A percentile compares a stretch with the other conserved stretches of the same genome.
Conservation (phyloP, 2,329 filamentous ascomycete species). For the Colletotrichum liriopes region DNA sequence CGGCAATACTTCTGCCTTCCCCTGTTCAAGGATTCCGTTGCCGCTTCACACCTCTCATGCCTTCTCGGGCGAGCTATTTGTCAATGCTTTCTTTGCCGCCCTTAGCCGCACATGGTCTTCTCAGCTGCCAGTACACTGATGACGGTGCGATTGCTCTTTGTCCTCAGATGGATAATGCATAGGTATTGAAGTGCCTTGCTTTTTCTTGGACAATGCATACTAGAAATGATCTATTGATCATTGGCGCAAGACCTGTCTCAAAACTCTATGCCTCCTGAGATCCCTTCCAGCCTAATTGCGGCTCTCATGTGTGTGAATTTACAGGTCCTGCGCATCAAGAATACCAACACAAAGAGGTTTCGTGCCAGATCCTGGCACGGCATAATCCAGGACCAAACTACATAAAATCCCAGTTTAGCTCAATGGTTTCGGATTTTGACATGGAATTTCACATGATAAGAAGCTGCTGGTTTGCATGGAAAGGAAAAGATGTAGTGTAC, state of each 20-base stretch:
- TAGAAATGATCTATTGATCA: too few species aligned
- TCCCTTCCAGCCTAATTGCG: neutral
- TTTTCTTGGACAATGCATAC: neutral
- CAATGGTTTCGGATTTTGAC: neutral
- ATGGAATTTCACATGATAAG: neutral
- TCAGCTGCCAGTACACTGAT: neutral
- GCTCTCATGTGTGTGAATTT: neutral
- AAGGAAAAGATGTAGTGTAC: neutral
- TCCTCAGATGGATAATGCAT: neutral
- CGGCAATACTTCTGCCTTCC: neutral
- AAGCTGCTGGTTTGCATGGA: neutral
- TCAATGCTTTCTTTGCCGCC: slow-evolving; percentile 3
- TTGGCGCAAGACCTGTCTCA: neutral
- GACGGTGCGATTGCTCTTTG: neutral
- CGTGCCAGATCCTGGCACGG: neutral
- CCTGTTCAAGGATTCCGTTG: neutral
- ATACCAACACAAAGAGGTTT: neutral
- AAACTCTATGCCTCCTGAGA: neutral
- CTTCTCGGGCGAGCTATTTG: neutral
- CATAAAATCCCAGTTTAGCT: neutral
- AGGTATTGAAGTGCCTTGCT: neutral
- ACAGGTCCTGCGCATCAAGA: neutral
- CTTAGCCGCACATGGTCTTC: neutral
- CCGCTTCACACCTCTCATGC: neutral
- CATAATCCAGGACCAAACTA: neutral